These are phyloP conservation scores for Vitis vinifera DNA, from an alignment of 164 flowering plant genomes.

Conservation along the genomic window DNA sequence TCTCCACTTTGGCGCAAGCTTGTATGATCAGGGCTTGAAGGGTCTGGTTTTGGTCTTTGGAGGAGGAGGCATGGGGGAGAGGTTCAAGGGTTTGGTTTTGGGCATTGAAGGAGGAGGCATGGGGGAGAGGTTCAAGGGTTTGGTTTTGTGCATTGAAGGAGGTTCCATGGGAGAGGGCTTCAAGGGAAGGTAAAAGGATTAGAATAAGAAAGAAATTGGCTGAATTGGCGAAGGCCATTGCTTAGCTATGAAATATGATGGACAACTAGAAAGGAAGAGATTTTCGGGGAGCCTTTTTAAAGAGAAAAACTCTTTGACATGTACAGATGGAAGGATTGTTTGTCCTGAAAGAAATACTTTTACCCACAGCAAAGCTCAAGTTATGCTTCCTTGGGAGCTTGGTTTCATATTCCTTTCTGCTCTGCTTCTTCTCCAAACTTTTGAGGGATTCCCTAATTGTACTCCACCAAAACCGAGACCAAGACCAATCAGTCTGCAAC, in stretches of 20 bases:
- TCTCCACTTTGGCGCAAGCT: conserved; percentile 41
- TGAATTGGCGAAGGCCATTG: conserved; percentile 23
- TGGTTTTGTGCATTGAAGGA: conserved; percentile 11
- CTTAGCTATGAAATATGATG: not conserved
- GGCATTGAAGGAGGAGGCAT: conserved; percentile 9
- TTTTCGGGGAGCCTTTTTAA: not conserved
- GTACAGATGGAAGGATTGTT: conserved; percentile 12
- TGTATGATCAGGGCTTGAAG: conserved; percentile 34
- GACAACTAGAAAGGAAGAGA: not conserved
- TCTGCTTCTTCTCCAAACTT: not conserved
- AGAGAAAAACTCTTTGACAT: not conserved
- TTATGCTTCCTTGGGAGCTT: conserved; percentile 22
- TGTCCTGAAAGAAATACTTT: conserved; percentile 26
- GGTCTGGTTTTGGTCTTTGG: conserved; percentile 13
- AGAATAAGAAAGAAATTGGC: conserved; percentile 19
- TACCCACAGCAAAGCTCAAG: conserved; percentile 13
- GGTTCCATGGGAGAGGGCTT: conserved; percentile 17
- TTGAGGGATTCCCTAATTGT: not conserved
- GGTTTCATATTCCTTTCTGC: conserved; percentile 10
- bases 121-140: conserved; percentile 19
- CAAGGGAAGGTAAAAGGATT: conserved; percentile 23
- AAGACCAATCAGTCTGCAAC: too few species aligned
- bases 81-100: conserved; percentile 15
- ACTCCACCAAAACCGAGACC: too few species aligned
- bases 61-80: conserved; percentile 14